Percentiles rank a stretch among this genome's conserved stretches.
Conservation (phyloP, 1,284 basidiomycete species). For the Golubevia pallescens region DNA sequence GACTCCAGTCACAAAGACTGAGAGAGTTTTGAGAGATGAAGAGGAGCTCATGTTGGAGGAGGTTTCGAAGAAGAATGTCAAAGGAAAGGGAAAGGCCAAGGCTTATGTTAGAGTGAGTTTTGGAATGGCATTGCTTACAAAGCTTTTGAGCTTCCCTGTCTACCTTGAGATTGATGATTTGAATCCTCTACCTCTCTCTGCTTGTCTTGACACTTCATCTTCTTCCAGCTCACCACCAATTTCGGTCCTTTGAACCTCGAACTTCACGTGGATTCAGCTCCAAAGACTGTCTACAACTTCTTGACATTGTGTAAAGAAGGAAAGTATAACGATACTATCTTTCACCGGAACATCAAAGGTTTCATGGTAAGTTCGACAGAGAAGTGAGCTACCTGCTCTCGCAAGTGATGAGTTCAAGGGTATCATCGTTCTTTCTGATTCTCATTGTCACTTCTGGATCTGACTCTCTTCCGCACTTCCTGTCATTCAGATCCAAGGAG, state of each 20-base stretch:
- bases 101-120: background rate
- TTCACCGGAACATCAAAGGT: slow-evolving; percentile 92
- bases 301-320: slow-evolving; percentile 73
- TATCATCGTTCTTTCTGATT: too few species aligned
- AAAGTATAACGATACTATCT: slow-evolving; percentile 83
- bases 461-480: too few species aligned
- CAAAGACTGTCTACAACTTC: slow-evolving; percentile 98
- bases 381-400: too few species aligned
- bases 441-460: too few species aligned
- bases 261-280: slow-evolving; percentile 69
- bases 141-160: too few species aligned
- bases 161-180: too few species aligned
- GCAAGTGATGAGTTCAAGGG: too few species aligned
- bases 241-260: slow-evolving; percentile 56
- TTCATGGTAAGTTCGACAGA: slow-evolving; percentile 95
- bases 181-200: slow-evolving; percentile 5
- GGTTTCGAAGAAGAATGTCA: slow-evolving; percentile 14
- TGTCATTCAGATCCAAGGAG: slow-evolving; percentile 79
- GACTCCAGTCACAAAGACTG: slow-evolving; percentile 49
- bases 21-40: slow-evolving; percentile 37
- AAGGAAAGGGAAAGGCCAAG: slow-evolving; percentile 10
- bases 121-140: slow-evolving; percentile 17
- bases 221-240: slow-evolving; percentile 42
- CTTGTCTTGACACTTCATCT: background rate
- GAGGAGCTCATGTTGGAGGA: slow-evolving; percentile 55